Conservation (phyloP, 2,329 filamentous ascomycete species). For the Samsoniella hepiali region DNA sequence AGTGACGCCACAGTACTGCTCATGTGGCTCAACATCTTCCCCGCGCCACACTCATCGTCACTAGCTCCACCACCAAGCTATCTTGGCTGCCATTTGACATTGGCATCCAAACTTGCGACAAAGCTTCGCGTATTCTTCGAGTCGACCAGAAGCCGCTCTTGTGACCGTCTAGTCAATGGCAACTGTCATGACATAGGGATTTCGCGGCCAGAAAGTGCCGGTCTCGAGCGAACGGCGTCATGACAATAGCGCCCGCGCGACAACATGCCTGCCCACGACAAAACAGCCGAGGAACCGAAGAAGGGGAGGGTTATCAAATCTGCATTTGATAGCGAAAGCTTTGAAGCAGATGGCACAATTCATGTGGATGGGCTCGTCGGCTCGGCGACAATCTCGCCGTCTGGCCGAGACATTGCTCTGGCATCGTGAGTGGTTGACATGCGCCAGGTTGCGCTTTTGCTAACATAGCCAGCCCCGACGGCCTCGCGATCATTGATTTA, state of each 20-base stretch:
- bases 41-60: conserved; percentile 12
- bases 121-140: background rate
- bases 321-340: conserved; percentile 82
- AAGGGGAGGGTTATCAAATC: conserved; percentile 61
- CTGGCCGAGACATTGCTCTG: conserved; percentile 83
- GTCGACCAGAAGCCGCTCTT: background rate
- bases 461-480: conserved; percentile 50
- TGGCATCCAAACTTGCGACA: background rate
- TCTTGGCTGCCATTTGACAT: background rate
- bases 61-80: conserved; percentile 7
- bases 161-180: background rate
- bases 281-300: conserved; percentile 44
- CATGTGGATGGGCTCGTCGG: conserved; percentile 78
- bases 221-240: conserved; percentile 2
- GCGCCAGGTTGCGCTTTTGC: conserved; percentile 34
- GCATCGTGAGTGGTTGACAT: conserved; percentile 60
- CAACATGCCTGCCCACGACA: conserved; percentile 50
- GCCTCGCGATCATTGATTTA: conserved; percentile 86
- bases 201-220: background rate
- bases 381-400: conserved; percentile 89
- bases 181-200: conserved; percentile 2
- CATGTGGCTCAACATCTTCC: background rate
- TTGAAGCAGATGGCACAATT: conserved; percentile 80
- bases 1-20: background rate
- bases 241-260: conserved; percentile 13